Base-by-base conservation (phyloP, 2,329 filamentous ascomycete species). In the Lecanicillium sp. region DNA sequence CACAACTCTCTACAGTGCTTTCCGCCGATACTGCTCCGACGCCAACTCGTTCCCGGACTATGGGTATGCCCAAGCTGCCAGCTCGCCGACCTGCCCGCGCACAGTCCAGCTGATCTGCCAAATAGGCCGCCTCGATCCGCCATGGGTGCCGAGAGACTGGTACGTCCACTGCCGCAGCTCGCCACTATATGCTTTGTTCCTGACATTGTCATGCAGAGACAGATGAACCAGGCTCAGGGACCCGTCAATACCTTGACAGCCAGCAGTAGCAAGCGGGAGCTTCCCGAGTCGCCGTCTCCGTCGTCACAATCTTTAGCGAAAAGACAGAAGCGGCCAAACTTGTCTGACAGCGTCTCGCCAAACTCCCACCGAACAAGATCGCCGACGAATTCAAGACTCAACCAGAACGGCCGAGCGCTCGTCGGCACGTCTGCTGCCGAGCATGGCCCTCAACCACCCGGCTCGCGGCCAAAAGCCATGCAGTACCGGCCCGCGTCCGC, bases 31-130 rank as follows among this genome's bases (percentile, higher is more conserved):
- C 51, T 51, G 57, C 46, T 69, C 65, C 49, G 53, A 63, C 50
- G 60, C 60, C 52, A 60, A 62, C 56, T 68, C 65, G 51, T 66
- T 67, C 55, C 67, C 67, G 43, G 67, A 70, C 58, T 70, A 70
- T 69, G 67, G 64, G 67, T 69, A 64, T 32, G 58, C 46, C 50
- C 51, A 51, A 49, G 52, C 41, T 39, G 41, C 39, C 30, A 23
- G 5, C 9, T 20, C 5, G 38, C 41, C 37, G 19, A 38, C 24
- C 24, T 44, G 44, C 24, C 21, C 10, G 45, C 29, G 50, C 44
- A 42, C 52, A 27, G 46, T 19, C 42, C 52, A 32, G 49, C 57
- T 62, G 54, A 56, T 56, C 38, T 38, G 11, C 24, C 5, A 53
- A 20, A 54, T 49, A 54, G 53, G 51, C 33, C 50, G 23, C 26